Evolutionary conservation across 2,329 filamentous ascomycete species (phyloP).

Genomic region (Sporothrix schenckii): DNA sequence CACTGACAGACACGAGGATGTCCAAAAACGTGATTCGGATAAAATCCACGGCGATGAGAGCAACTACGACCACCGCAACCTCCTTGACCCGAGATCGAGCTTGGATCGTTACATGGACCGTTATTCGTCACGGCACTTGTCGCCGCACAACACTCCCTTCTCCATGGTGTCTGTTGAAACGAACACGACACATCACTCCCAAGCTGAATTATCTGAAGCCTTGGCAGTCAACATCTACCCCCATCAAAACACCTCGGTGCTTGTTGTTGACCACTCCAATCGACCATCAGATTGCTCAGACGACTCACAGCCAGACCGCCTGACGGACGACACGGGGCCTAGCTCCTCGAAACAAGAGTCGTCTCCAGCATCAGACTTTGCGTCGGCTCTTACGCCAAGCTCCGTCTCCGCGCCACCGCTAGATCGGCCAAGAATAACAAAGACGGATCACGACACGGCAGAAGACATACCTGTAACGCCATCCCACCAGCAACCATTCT

Average conservation of each 20-base stretch:
- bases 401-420: background rate
- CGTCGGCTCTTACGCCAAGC: conserved; percentile 5
- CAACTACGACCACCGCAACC: conserved; percentile 32
- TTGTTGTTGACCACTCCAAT: conserved; percentile 61
- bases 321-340: conserved; percentile 29
- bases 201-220: conserved; percentile 64
- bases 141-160: conserved; percentile 63
- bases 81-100: conserved; percentile 42
- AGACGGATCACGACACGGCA: conserved; percentile 44
- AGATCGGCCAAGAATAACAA: background rate
- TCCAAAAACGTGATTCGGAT: conserved; percentile 40
- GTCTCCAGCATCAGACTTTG: conserved; percentile 38
- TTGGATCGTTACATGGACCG: conserved; percentile 59
- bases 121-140: conserved; percentile 56
- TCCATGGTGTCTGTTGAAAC: conserved; percentile 64
- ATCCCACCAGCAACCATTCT: conserved; percentile 54
- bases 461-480: conserved; percentile 53
- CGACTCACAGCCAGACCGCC: conserved; percentile 35
- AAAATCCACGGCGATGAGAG: conserved; percentile 40
- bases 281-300: conserved; percentile 53
- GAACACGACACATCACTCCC: conserved; percentile 54
- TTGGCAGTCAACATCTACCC: conserved; percentile 64
- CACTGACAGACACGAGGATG: background rate
- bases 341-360: conserved; percentile 26
- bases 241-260: conserved; percentile 66